Evolutionary conservation across 352 stramenopile species (phyloP), one percentile per base, ranked within the genome.

Genomic region (Saprolegnia diclina): DNA sequence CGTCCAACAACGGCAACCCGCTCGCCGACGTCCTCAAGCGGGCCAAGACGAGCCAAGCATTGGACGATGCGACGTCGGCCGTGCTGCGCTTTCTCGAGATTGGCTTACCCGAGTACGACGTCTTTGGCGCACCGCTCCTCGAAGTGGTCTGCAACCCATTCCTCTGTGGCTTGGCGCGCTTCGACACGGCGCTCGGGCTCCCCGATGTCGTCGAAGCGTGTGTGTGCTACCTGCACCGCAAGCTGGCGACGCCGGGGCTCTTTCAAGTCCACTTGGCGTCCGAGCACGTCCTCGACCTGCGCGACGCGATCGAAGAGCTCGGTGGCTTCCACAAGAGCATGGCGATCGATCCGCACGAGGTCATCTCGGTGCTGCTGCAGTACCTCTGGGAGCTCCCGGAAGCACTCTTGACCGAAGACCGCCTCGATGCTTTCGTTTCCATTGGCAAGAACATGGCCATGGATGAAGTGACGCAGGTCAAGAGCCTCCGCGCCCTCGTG

Each of bases 341-440:
- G 85, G 74, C 81, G 0, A 81, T 92, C 19, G 83, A 94, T 54
- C 76, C 83, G 22, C 85, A 94, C 62, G 85, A 94, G 56, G 83
- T 92, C 53, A 80, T 82, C 37, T 80, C 83, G 13, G 87, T 94
- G 57, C 35, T 94, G 40, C 77, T 88, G 19, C 83, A 94, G 64
- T 94, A 92, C 66, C 74, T 94, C 26, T 94, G 85, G 85, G 85
- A 94, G 62, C 72, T 94, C 4, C 84, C 85, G 1, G 85, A 94
- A 59, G 67, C 85, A 32, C 64, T 94, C n/a, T 74, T 94, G 29
- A 92, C 85, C 3, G 78, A 81, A 52, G 83, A 91, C 61, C 79
- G 80, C 0, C 57, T 89, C 7, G 80, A 94, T 57, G 87, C 87
- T 65, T 90, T 91, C 37, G 35, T 91, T 13, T 80, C 76, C 18